Evolutionary conservation across 306 rosid genomes (phyloP), one percentile per base, ranked within the genome.

Genomic region (Begonia loranthoides): DNA sequence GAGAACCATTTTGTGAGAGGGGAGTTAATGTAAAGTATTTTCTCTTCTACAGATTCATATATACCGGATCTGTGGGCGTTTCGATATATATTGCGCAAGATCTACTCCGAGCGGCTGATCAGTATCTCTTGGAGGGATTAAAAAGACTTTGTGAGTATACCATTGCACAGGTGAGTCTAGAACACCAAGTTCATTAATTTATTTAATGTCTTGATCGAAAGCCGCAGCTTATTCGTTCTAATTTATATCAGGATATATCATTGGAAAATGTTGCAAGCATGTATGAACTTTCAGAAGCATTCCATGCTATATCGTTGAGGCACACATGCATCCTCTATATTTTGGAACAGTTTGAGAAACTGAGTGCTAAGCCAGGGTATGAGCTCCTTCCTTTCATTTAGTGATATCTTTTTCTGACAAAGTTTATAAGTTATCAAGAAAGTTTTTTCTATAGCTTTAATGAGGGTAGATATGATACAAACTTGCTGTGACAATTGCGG

Each of bases 261-360:
- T 62, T 80, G 77, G 95, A 82, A 57, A 82, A 80, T 53, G 95
- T 90, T 41, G 67, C 94, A 47, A 80, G 79, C 69, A 90, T 90
- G 95, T 90, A 90, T 52, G 99, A 90, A 70, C 99, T 90, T 64
- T 80, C 99, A 33, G 99, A 86, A 80, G 94, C 95, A 67, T 90
- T 90, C 60, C 71, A 76, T 58, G 99, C 95, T 13, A 72, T 80
- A 64, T 86, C 99, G n/a, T 73, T 90, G 76, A 76, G 95, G 80
- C 94, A 90, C 57, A 60, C 86, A 33, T 90, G 99, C 85, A 86
- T 86, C 56, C 77, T 86, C 61, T 90, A 78, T 69, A 80, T 86
- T 61, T 74, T 90, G 85, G 87, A 90, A 72, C 94, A 82, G 55
- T 86, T 72, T 45, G 94, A 86, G 51, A 90, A 90, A 67, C 80